Conservation (phyloP, 345 rosid species). For the Brassica napus region DNA sequence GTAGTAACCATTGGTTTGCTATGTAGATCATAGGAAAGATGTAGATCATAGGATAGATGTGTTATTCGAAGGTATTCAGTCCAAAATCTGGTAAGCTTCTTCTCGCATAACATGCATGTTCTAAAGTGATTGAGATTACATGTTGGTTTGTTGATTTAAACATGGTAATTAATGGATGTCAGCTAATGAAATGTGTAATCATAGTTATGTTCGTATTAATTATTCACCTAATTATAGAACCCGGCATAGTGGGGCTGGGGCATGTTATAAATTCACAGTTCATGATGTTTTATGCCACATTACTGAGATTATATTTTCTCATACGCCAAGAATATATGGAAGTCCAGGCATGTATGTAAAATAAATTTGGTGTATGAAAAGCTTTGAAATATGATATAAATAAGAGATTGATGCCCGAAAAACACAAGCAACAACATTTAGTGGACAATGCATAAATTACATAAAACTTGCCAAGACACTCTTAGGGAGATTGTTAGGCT, state of each 20-base stretch:
- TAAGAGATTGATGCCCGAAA: not conserved
- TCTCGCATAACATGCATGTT: not conserved
- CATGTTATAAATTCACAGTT: slow-evolving; percentile 12
- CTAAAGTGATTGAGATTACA: not conserved
- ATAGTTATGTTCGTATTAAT: slow-evolving; percentile 1
- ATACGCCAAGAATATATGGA: not conserved
- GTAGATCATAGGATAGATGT: not conserved
- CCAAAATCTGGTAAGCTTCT: not conserved
- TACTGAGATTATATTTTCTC: not conserved
- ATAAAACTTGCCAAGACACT: not conserved
- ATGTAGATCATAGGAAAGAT: not conserved
- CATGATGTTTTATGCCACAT: slow-evolving; percentile 12
- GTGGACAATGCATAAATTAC: not conserved
- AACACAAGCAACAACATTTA: too few species aligned
- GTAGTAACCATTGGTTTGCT: not conserved
- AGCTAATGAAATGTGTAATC: slow-evolving; percentile 21
- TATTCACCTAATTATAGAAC: not conserved
- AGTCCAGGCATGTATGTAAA: not conserved
- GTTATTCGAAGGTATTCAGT: not conserved
- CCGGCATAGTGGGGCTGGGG: slow-evolving; percentile 18
- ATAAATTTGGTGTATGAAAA: not conserved
- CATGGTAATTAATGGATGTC: slow-evolving; percentile 20
- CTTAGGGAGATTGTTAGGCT: not conserved
- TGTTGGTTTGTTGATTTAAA: slow-evolving; percentile 3
- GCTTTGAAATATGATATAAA: not conserved